Evolutionary conservation across 257 asterid genomes (phyloP).

Genomic region (Penstemon newberryi): DNA sequence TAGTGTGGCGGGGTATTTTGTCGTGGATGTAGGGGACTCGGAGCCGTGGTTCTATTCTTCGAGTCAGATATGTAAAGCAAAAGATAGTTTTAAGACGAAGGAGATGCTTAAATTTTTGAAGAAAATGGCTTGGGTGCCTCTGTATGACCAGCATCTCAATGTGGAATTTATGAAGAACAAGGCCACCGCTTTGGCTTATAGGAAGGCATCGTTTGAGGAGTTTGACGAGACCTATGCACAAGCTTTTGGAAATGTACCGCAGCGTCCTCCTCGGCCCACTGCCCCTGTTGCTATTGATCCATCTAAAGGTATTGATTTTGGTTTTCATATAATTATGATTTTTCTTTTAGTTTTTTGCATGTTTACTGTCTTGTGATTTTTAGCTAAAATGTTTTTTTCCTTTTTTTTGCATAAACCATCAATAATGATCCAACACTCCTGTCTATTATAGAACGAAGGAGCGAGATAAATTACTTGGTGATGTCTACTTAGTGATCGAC

Average conservation of each 20-base stretch:
- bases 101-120: slow-evolving; percentile 55
- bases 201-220: slow-evolving; percentile 79
- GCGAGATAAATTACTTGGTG: not conserved
- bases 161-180: slow-evolving; percentile 60
- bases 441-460: not conserved
- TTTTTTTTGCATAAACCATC: too few species aligned
- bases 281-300: slow-evolving; percentile 54
- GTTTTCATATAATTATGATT: not conserved
- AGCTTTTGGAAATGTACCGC: slow-evolving; percentile 75
- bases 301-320: slow-evolving; percentile 57
- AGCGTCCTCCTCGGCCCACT: slow-evolving; percentile 55
- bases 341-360: not conserved
- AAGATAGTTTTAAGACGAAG: slow-evolving; percentile 59
- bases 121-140: slow-evolving; percentile 61
- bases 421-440: too few species aligned
- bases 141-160: slow-evolving; percentile 32
- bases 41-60: slow-evolving; percentile 61
- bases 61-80: slow-evolving; percentile 68
- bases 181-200: slow-evolving; percentile 62
- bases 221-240: slow-evolving; percentile 91
- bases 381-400: not conserved
- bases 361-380: not conserved
- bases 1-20: slow-evolving; percentile 52
- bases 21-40: slow-evolving; percentile 64
- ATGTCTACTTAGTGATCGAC: not conserved